phyloP scores from a whole-genome alignment of 305 asterid genomes.

The Lippia alba region DNA sequence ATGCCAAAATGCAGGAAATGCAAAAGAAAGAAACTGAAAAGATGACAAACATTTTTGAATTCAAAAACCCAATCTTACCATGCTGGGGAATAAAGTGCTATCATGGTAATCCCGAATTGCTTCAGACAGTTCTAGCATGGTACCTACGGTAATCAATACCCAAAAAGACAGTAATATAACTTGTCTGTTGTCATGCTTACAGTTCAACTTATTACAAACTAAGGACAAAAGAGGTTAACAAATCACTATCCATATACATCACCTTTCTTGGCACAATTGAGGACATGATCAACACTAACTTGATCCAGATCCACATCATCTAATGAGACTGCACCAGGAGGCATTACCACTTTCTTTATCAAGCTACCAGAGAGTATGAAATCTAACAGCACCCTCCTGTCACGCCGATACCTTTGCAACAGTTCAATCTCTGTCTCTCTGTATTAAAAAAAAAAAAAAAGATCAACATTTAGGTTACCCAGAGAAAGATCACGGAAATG shows the following conservation, averaged over 20 bases:
- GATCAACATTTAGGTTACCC: slow-evolving; percentile 31
- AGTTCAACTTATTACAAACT: slow-evolving; percentile 17
- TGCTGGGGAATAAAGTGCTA: slow-evolving; percentile 74
- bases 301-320: slow-evolving; percentile 99
- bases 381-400: slow-evolving; percentile 78
- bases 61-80: slow-evolving; percentile 60
- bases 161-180: slow-evolving; percentile 30
- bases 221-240: slow-evolving; percentile 15
- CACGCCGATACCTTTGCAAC: slow-evolving; percentile 89
- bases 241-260: slow-evolving; percentile 16
- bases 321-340: slow-evolving; percentile 96
- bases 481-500: slow-evolving; percentile 7
- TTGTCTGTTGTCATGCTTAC: slow-evolving; percentile 25
- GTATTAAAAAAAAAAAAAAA: slow-evolving; percentile 26
- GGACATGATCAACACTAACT: slow-evolving; percentile 91
- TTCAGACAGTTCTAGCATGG: slow-evolving; percentile 89
- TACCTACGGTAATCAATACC: slow-evolving; percentile 55
- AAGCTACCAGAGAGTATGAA: slow-evolving; percentile 87
- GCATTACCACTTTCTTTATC: slow-evolving; percentile 93
- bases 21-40: background rate
- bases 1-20: background rate
- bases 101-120: slow-evolving; percentile 96
- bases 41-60: slow-evolving; percentile 10
- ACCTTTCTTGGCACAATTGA: slow-evolving; percentile 94
- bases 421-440: slow-evolving; percentile 83